Conservation (phyloP, 176 grass and related monocot genomes). For the Neostapfia colusana region DNA sequence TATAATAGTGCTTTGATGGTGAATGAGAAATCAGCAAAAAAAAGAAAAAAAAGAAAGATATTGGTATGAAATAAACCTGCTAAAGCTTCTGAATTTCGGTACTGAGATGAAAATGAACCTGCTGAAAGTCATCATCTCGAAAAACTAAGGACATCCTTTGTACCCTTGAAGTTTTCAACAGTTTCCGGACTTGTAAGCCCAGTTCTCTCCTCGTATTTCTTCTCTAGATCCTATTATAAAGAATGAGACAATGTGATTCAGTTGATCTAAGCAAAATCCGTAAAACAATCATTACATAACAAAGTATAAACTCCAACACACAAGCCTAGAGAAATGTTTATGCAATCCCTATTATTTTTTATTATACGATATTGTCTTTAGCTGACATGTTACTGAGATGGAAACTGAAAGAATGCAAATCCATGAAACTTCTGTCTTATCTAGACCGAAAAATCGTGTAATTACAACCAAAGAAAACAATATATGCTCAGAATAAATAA, state of each 20-base stretch:
- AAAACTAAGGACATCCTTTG: conserved; percentile 52
- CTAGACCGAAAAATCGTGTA: background rate
- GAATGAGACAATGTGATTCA: conserved; percentile 18
- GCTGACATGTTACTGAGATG: background rate
- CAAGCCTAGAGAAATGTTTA: background rate
- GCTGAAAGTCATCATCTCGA: conserved; percentile 44
- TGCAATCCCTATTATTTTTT: background rate
- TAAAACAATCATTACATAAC: conserved; percentile 5
- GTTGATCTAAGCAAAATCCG: conserved; percentile 14
- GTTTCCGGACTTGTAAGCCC: conserved; percentile 69
- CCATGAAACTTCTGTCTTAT: conserved; percentile 5
- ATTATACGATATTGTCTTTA: background rate
- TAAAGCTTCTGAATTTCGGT: conserved; percentile 4
- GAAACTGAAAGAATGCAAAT: conserved; percentile 18
- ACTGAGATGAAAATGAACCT: conserved; percentile 11
- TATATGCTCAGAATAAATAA: conserved; percentile 1
- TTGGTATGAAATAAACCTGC: conserved; percentile 38
- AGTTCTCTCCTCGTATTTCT: conserved; percentile 75
- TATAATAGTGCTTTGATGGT: conserved; percentile 5
- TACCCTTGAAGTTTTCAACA: conserved; percentile 54
- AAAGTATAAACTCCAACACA: conserved; percentile 1
- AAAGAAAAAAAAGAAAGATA: background rate
- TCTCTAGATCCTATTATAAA: conserved; percentile 64
- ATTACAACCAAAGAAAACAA: conserved; percentile 22
- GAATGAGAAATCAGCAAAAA: conserved; percentile 7